Percentiles rank a stretch among this genome's conserved stretches.
Evolutionary conservation across 2,329 filamentous ascomycete genomes (phyloP).

Genomic region (Apiospora arundinis): DNA sequence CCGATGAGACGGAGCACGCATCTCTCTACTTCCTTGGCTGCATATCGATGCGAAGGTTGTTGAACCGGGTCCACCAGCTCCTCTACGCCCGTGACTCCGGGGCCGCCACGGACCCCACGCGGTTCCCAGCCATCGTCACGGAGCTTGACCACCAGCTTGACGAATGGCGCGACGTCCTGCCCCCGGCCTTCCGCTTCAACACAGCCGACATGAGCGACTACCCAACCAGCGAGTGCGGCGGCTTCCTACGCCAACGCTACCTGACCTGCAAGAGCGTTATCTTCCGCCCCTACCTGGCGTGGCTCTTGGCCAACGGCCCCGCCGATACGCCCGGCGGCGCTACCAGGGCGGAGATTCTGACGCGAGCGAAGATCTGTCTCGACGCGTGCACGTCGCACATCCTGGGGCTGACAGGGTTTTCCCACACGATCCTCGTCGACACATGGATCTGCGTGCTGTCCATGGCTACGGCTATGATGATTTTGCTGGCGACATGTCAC

Average conservation of each 20-base stretch:
- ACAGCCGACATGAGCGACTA: constrained; percentile 32
- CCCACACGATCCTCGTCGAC: constrained; percentile 58
- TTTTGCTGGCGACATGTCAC: constrained; percentile 52
- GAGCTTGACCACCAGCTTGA: constrained; percentile 57
- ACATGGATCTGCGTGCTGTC: constrained; percentile 62
- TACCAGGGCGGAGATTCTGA: constrained; percentile 33
- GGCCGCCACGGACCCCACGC: constrained; percentile 49
- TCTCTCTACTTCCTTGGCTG: constrained; percentile 60
- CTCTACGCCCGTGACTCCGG: constrained; percentile 54
- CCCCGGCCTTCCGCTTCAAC: constrained; percentile 49
- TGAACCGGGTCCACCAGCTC: constrained; percentile 56
- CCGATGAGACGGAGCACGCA: constrained; percentile 51
- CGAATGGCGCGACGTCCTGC: constrained; percentile 55
- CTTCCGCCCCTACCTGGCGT: constrained; percentile 58
- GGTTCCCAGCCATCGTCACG: constrained; percentile 54
- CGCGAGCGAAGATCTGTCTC: constrained; percentile 47
- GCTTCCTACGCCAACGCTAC: constrained; percentile 57
- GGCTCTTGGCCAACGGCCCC: constrained; percentile 47
- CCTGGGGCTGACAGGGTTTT: constrained; percentile 52
- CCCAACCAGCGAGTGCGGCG: constrained; percentile 49
- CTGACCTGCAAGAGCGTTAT: constrained; percentile 59
- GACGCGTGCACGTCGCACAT: constrained; percentile 57
- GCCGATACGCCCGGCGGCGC: constrained; percentile 27
- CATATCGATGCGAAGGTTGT: constrained; percentile 55
- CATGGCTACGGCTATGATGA: constrained; percentile 57